Evolutionary conservation across 192 early-diverging fungal genomes (phyloP).

Genomic region (Backusella australiensis): DNA sequence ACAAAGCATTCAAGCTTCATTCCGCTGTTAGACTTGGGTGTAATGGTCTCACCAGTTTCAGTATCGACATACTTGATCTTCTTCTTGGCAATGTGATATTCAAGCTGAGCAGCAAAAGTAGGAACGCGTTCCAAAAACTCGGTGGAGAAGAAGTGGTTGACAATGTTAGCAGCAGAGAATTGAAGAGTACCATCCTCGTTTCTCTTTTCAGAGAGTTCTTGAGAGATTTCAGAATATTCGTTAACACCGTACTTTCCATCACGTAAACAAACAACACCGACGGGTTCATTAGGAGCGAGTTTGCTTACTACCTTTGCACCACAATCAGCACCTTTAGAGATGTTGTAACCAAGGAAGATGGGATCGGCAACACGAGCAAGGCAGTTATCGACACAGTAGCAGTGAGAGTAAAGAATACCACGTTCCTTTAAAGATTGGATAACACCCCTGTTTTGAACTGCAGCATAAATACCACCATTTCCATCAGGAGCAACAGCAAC

Average conservation of each 20-base stretch:
- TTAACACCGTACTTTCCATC: conserved; percentile 84
- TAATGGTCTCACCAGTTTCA: conserved; percentile 65
- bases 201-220: conserved; percentile 64
- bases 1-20: conserved; percentile 99
- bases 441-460: conserved; percentile 79
- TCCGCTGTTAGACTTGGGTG: conserved; percentile 84
- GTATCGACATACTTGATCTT: conserved; percentile 93
- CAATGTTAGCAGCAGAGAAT: conserved; percentile 96
- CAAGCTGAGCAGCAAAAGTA: conserved; percentile 77
- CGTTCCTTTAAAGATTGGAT: conserved; percentile 77
- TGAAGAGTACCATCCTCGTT: conserved; percentile 70
- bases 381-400: conserved; percentile 98
- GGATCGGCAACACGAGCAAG: conserved; percentile 96
- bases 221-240: conserved; percentile 95
- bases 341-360: conserved; percentile 92
- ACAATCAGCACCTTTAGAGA: conserved; percentile 86
- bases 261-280: conserved; percentile 93
- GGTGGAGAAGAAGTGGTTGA: conserved; percentile 96
- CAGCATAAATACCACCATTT: conserved; percentile 96
- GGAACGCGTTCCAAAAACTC: conserved; percentile 88
- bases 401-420: conserved; percentile 87
- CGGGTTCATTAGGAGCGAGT: conserved; percentile 78
- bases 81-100: conserved; percentile 97
- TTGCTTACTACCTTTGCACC: conserved; percentile 96
- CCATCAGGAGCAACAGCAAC: conserved; percentile 87